phyloP scores from a whole-genome alignment of 225 moss, liverwort and hornwort species.

The Sphagnum tenellum region DNA sequence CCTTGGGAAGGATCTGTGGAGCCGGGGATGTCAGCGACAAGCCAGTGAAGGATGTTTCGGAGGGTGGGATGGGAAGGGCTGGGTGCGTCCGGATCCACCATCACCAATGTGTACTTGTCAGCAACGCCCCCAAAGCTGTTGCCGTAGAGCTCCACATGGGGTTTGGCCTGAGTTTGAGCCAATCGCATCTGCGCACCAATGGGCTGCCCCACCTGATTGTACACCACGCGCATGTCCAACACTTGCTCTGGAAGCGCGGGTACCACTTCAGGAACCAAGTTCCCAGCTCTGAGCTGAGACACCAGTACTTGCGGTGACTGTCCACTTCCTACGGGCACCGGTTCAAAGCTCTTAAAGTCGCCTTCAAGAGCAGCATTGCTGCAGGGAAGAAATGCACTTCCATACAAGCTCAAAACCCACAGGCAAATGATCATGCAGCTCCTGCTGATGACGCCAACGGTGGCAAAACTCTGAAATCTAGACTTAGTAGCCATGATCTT shows the following conservation, averaged over 20 bases:
- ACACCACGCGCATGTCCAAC: not conserved
- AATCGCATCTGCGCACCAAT: not conserved
- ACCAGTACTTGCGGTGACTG: no score
- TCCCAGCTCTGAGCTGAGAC: no score
- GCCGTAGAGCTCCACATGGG: constrained; percentile 11
- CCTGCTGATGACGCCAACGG: no score
- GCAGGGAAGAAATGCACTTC: no score
- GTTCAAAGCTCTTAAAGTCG: no score
- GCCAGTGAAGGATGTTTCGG: constrained; percentile 18
- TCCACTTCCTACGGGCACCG: no score
- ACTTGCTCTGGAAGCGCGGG: not conserved
- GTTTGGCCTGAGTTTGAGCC: constrained; percentile 8
- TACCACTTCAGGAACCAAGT: no score
- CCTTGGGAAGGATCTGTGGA: constrained; percentile 10
- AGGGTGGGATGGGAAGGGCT: not conserved
- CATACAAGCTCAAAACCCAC: no score
- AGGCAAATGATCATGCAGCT: no score
- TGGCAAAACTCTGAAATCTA: no score
- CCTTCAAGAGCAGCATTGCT: no score
- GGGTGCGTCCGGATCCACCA: constrained; percentile 25
- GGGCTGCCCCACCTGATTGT: not conserved
- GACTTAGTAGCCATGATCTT: no score
- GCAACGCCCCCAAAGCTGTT: constrained; percentile 1
- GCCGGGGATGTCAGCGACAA: constrained; percentile 22
- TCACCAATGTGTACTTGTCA: constrained; percentile 9